A percentile compares a stretch with the other conserved stretches of the same genome.
These are phyloP conservation scores for Rhinocladiella similis DNA, from an alignment of 2,329 filamentous ascomycete species.

Conservation along the genomic window DNA sequence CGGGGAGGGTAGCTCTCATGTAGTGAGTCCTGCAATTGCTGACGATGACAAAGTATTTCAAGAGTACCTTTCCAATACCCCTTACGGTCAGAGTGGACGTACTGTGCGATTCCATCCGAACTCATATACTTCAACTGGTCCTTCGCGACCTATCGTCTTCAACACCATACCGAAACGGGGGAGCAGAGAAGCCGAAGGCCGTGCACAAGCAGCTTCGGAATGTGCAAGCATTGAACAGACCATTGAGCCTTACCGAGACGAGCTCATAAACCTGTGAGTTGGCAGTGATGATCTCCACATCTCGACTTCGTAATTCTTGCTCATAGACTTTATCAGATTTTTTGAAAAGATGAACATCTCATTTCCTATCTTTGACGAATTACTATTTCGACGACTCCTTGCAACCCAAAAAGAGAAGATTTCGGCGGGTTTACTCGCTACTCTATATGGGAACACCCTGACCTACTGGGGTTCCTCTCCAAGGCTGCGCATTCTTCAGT, in stretches of 20 bases:
- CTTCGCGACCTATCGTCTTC: conserved; percentile 43
- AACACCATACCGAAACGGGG: conserved; percentile 30
- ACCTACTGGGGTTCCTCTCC: conserved; percentile 57
- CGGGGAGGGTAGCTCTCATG: conserved; percentile 41
- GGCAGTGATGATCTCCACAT: background rate
- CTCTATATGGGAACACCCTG: conserved; percentile 58
- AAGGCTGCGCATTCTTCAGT: conserved; percentile 32
- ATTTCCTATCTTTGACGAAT: conserved; percentile 61
- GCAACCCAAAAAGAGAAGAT: conserved; percentile 48
- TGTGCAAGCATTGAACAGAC: conserved; percentile 60
- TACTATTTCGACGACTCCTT: conserved; percentile 53
- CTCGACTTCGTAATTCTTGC: background rate
- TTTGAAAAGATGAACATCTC: conserved; percentile 57
- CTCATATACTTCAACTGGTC: conserved; percentile 35
- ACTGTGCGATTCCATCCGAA: conserved; percentile 30
- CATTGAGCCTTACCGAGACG: conserved; percentile 53
- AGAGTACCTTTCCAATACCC: conserved; percentile 52
- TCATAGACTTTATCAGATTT: conserved; percentile 7
- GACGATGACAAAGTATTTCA: conserved; percentile 61
- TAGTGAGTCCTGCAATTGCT: conserved; percentile 59
- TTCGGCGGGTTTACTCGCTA: conserved; percentile 57
- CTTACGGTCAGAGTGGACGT: conserved; percentile 28
- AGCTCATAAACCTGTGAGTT: conserved; percentile 52
- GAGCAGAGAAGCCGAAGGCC: conserved; percentile 42
- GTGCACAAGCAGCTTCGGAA: conserved; percentile 50